phyloP scores from a whole-genome alignment of 148 eudicot species.

The Vaccinium vitisidaea region DNA sequence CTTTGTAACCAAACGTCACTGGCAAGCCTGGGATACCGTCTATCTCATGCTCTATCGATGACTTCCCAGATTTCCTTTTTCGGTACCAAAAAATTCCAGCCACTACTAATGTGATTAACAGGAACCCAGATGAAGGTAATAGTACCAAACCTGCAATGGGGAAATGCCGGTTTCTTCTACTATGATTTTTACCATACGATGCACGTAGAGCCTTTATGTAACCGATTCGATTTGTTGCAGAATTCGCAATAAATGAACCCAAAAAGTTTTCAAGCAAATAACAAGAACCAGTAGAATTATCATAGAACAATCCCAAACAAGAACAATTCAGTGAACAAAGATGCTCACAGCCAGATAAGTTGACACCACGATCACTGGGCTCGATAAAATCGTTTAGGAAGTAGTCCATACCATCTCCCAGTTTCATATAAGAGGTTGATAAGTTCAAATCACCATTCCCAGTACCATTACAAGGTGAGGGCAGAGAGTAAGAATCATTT shows the following conservation, averaged over 20 bases:
- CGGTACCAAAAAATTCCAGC: constrained; percentile 35
- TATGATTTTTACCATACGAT: background rate
- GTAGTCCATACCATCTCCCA: constrained; percentile 45
- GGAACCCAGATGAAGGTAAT: constrained; percentile 40
- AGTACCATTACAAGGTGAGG: constrained; percentile 43
- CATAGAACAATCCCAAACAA: constrained; percentile 63
- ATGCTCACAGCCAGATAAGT: constrained; percentile 47
- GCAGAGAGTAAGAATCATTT: constrained; percentile 39
- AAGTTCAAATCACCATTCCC: constrained; percentile 13
- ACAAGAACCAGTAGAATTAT: constrained; percentile 54
- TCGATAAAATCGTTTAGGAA: constrained; percentile 37
- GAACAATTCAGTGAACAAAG: constrained; percentile 54
- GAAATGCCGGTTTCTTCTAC: constrained; percentile 19
- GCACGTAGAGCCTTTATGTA: constrained; percentile 39
- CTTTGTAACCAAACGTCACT: constrained; percentile 44
- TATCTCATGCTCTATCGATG: constrained; percentile 52
- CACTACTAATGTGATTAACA: constrained; percentile 18
- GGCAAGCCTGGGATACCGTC: constrained; percentile 68
- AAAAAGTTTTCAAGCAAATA: constrained; percentile 37
- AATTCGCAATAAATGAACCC: constrained; percentile 41
- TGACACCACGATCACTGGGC: constrained; percentile 38
- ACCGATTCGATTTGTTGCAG: constrained; percentile 29
- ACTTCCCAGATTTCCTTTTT: constrained; percentile 20
- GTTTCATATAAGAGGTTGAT: constrained; percentile 36
- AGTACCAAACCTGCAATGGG: constrained; percentile 40